These are phyloP conservation scores for Fagopyrum esculentum DNA, from an alignment of 148 eudicot genomes.

Conservation along the genomic window DNA sequence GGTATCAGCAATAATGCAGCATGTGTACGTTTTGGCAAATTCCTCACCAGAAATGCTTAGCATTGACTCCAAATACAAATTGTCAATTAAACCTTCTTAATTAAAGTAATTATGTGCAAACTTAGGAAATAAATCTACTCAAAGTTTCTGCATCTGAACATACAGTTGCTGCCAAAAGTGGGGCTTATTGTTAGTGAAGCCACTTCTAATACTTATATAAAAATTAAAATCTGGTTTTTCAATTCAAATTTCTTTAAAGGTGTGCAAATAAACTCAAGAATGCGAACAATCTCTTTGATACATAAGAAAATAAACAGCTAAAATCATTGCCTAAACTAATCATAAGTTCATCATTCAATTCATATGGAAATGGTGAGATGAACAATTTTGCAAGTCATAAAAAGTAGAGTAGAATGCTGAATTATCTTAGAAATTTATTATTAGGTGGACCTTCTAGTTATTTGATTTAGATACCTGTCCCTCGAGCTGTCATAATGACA, in stretches of 20 bases:
- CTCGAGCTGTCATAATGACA: neutral
- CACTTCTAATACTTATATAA: neutral
- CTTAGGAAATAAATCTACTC: neutral
- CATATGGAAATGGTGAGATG: neutral
- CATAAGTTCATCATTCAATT: neutral
- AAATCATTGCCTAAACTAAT: neutral
- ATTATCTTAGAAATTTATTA: neutral
- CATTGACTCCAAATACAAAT: slow-evolving; percentile 9
- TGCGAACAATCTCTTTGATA: too few relatives aligned
- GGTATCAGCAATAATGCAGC: slow-evolving; percentile 10
- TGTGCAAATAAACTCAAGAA: too few relatives aligned
- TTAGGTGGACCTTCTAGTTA: slow-evolving; percentile 2
- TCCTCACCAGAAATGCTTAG: slow-evolving; percentile 14
- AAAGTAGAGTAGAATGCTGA: neutral
- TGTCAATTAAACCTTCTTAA: neutral
- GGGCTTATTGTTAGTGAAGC: neutral
- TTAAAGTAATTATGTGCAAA: neutral
- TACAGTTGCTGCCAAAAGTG: slow-evolving; percentile 8
- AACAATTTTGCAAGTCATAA: neutral
- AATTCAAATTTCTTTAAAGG: neutral
- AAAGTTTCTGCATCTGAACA: neutral
- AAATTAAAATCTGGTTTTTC: neutral
- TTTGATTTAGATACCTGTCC: neutral
- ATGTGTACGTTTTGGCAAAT: slow-evolving; percentile 10
- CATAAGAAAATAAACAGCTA: too few relatives aligned